Evolutionary conservation across 2,329 filamentous ascomycete genomes (phyloP).

Genomic region (Blastomyces gilchristii): DNA sequence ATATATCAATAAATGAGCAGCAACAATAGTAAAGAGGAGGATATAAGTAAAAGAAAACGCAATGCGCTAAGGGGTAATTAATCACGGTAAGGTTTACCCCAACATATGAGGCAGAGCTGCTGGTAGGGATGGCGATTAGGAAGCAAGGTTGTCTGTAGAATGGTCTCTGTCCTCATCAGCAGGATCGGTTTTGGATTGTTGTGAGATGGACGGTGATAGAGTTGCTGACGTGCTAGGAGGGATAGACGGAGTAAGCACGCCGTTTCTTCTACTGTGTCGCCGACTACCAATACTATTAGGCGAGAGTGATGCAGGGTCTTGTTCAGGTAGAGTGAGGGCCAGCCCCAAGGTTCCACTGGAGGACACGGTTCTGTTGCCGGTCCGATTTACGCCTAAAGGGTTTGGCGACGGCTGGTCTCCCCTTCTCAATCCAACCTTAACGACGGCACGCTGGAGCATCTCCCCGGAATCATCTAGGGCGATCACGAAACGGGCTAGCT

Average conservation of each 20-base stretch:
- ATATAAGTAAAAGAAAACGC: not conserved
- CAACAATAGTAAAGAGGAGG: not conserved
- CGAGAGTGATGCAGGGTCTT: constrained; percentile 10
- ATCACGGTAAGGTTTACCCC: not conserved
- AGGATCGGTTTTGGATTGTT: not conserved
- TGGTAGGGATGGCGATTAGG: not conserved
- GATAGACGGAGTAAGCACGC: not conserved
- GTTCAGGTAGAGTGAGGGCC: constrained; percentile 23
- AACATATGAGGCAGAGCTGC: not conserved
- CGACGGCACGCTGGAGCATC: constrained; percentile 49
- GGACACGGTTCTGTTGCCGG: not conserved
- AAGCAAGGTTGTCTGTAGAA: not conserved
- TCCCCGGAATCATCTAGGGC: constrained; percentile 80
- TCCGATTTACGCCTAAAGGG: constrained; percentile 21
- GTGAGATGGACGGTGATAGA: not conserved
- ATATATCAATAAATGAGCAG: not conserved
- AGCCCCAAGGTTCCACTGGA: constrained; percentile 18
- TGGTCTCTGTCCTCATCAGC: not conserved
- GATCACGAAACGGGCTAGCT: constrained; percentile 87
- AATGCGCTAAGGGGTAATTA: not conserved
- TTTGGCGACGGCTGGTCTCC: constrained; percentile 16
- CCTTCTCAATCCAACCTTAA: constrained; percentile 26
- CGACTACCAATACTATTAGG: not conserved
- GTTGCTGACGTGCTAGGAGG: not conserved
- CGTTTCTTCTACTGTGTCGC: not conserved